Conservation (phyloP, 2,329 filamentous ascomycete genomes). For the Penicillium sp. region DNA sequence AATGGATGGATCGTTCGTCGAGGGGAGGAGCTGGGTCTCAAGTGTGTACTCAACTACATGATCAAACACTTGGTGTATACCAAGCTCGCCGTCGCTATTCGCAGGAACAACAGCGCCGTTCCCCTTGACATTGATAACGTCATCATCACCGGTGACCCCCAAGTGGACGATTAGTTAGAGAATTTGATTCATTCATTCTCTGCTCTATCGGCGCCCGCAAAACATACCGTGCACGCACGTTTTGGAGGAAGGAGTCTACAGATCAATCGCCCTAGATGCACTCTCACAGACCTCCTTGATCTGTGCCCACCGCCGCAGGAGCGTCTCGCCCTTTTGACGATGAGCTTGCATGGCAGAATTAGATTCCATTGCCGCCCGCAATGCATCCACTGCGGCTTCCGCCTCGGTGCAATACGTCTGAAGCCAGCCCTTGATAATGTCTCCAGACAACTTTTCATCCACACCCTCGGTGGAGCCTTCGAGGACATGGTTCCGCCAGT, state of each 20-base stretch:
- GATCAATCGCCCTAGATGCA: constrained; percentile 23
- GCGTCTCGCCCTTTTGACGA: constrained; percentile 23
- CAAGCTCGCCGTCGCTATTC: constrained; percentile 54
- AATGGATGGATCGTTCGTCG: constrained; percentile 83
- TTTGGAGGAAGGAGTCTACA: constrained; percentile 7
- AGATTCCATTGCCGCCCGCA: constrained; percentile 22
- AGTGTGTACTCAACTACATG: constrained; percentile 69
- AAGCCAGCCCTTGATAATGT: constrained; percentile 39
- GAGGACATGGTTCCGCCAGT: constrained; percentile 42
- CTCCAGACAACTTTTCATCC: constrained; percentile 30
- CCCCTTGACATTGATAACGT: constrained; percentile 27
- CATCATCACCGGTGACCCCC: constrained; percentile 7
- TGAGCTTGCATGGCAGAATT: constrained; percentile 16
- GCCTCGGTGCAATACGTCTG: constrained; percentile 36
- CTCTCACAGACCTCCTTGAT: constrained; percentile 35
- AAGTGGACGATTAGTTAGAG: neutral
- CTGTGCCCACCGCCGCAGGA: constrained; percentile 41
- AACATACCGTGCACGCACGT: neutral
- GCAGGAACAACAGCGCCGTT: constrained; percentile 31
- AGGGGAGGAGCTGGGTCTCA: constrained; percentile 70
- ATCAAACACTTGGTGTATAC: constrained; percentile 71
- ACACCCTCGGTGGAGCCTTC: constrained; percentile 34
- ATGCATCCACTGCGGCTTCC: constrained; percentile 23
- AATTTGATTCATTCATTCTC: neutral
- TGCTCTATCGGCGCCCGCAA: neutral